Base-by-base conservation (phyloP, 2,329 filamentous ascomycete species). In the Cladophialophora bantiana region DNA sequence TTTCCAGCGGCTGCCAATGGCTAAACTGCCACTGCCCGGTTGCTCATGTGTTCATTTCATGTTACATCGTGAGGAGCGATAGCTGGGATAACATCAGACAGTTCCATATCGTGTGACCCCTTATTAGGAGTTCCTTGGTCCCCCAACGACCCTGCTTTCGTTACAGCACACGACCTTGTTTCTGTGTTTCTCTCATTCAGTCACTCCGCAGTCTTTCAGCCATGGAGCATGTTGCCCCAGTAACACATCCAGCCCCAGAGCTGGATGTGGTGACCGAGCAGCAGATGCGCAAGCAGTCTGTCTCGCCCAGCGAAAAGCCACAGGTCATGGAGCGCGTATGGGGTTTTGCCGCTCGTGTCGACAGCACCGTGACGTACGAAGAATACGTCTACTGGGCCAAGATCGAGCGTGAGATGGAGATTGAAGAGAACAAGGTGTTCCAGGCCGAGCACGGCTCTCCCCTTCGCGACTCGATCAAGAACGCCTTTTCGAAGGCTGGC, bases 311-410 rank as follows among this genome's bases (percentile, higher is more conserved):
- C 48, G 59, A 68, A 32, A 68, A 66, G 54, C 67, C 67, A 7
- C 35, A 64, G 40, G 55, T 68, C 64, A 66, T 63, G 64, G 67
- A 68, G 26, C 73, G 73, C 32, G 36, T 60, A 9, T 75, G 72
- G 70, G 73, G 73, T 52, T 58, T 74, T 20, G 67, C 67, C 38
- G 73, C 73, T 7, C 73, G 73, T 63, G 35, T 65, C 35, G 73
- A 75, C 50, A 66, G 65, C 18, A 72, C 66, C 32, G 73, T 75
- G 26, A 73, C 73, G 40, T 75, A 71, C 64, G 78, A 80, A 64
- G 78, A 80, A 54, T 80, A 80, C 63, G 68, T 73, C n/a, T 77
- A 78, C 67, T 80, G 76, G 68, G 78, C 78, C 26, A 72, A 75
- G 32, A 72, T 73, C 55, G 75, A 77, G 4, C 73, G 78, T 62